Percentiles rank a stretch among this genome's conserved stretches.
phyloP scores from a whole-genome alignment of 495 filamentous ascomycete species.

The Tuber indicum region DNA sequence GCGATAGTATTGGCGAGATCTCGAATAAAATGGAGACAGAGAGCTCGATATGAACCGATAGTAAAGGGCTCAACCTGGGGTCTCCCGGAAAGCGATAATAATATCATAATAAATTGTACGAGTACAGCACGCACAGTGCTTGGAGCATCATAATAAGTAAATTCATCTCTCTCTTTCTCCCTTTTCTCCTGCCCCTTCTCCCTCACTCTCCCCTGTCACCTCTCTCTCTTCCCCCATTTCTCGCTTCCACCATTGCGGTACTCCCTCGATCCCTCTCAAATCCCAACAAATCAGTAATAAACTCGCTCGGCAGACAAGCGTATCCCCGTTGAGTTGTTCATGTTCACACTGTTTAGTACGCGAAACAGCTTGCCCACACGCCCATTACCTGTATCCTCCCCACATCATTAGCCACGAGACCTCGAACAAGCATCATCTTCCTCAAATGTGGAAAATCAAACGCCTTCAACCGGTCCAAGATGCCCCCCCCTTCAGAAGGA shows the following conservation, averaged over 20 bases:
- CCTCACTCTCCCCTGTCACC: neutral
- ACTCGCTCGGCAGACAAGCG: neutral
- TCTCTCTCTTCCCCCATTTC: neutral
- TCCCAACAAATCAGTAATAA: neutral
- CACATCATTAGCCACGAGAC: neutral
- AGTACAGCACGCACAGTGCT: neutral
- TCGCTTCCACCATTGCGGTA: neutral
- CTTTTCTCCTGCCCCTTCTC: neutral
- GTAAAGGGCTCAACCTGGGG: neutral
- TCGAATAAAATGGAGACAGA: neutral
- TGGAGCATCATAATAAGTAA: neutral
- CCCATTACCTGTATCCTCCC: neutral
- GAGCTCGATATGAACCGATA: neutral
- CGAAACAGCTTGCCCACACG: neutral
- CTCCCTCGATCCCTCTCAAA: neutral
- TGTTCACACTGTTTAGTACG: neutral
- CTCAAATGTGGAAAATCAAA: neutral
- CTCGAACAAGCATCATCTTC: neutral
- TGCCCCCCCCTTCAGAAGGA: neutral
- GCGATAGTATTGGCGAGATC: neutral
- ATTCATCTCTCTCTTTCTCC: neutral
- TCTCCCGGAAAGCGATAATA: neutral
- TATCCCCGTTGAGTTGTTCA: neutral
- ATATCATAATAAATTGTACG: neutral
- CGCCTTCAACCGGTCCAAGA: neutral